phyloP scores from a whole-genome alignment of 345 rosid genomes.

The Populus simonii region DNA sequence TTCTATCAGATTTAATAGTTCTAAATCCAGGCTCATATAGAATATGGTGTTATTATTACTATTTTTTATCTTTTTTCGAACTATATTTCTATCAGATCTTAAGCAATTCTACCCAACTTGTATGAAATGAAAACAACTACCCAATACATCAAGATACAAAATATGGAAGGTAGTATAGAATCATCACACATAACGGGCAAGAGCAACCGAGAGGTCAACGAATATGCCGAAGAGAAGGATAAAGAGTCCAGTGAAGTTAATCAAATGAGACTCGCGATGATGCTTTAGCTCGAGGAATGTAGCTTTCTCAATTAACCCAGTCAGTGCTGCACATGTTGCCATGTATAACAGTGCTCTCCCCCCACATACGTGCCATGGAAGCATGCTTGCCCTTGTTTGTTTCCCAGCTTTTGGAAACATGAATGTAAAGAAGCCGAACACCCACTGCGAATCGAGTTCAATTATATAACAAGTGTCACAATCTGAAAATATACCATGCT shows the following conservation, averaged over 20 bases:
- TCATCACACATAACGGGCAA: constrained; percentile 56
- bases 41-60: too few species aligned
- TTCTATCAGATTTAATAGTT: too few species aligned
- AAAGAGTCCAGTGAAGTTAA: constrained; percentile 64
- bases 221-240: constrained; percentile 74
- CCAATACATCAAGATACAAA: too few species aligned
- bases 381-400: constrained; percentile 23
- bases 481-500: too few species aligned
- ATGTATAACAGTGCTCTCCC: constrained; percentile 70
- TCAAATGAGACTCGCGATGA: constrained; percentile 48
- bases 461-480: neutral
- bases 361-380: constrained; percentile 70
- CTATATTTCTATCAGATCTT: too few species aligned
- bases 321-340: constrained; percentile 76
- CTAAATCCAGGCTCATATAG: too few species aligned
- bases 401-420: constrained; percentile 27
- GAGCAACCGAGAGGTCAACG: constrained; percentile 69
- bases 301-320: constrained; percentile 65
- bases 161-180: neutral
- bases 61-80: too few species aligned
- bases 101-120: too few species aligned
- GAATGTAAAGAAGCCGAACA: constrained; percentile 51
- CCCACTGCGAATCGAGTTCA: constrained; percentile 48
- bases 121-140: too few species aligned
- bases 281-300: constrained; percentile 21